Evolutionary conservation across 768 basidiomycete species (phyloP), one percentile per base, ranked within the genome.

Genomic region (Lyophyllum decastes): DNA sequence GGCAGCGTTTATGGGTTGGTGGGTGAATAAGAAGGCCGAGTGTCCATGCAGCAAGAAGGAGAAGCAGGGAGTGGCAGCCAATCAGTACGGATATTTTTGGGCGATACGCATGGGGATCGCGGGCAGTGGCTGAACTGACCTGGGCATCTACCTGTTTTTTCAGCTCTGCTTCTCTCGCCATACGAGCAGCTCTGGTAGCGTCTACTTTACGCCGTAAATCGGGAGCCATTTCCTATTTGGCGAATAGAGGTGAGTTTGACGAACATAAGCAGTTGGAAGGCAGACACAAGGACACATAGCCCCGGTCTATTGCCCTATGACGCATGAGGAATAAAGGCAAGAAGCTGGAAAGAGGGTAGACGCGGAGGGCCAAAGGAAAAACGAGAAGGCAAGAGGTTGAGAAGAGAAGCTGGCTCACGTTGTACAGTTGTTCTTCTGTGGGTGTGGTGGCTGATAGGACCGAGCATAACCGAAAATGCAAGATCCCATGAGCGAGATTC

Each of bases 191-290:
- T 34, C 84, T 80, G 55, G 78, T 76, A 2, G 81, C 81, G 62
- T 89, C 88, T 17, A 89, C 87, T 63, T 82, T 83, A 47, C 82
- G 79, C 62, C 78, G 80, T 59, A 88, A 69, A 72, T 86, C 85
- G 60, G 88, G 87, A 21, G 87, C 78, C 78, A 89, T 77, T 67
- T 78, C 74, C 87, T 88, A 65, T 49, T 58, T 51, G 55, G 43
- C 43, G 52, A 49, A 58, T 49, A 51, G 44, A 38, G 46, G 44
- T 52, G 52, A 63, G 50, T 51, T 27, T 44, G 52, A 47, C 41
- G 17, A 27, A 26, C 9, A n/a, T 22, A 47, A 14, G 46, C 46
- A 30, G 26, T 52, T 45, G 27, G 30, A 34, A 41, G 46, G 26
- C 8, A 35, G 25, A 54, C 14, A 35, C 46, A 35, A 47, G 46